Evolutionary conservation across 305 asterid species (phyloP).

Genomic region (Fraxinus baroniana): DNA sequence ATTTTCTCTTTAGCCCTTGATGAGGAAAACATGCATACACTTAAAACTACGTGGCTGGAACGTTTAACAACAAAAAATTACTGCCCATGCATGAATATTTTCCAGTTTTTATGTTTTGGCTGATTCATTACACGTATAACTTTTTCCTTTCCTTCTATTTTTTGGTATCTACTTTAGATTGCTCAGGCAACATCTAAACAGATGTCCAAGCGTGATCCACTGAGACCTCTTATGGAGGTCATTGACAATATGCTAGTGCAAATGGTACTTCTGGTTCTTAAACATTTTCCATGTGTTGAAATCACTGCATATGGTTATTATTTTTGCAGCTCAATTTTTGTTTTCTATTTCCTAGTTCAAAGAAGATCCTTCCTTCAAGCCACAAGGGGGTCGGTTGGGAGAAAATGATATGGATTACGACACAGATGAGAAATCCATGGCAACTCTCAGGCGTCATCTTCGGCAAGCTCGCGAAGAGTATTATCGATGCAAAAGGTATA

Average conservation of each 20-base stretch:
- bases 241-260: constrained; percentile 86
- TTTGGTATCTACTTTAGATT: constrained; percentile 50
- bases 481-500: constrained; percentile 87
- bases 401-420: constrained; percentile 99
- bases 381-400: constrained; percentile 97
- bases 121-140: constrained; percentile 8
- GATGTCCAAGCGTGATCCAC: constrained; percentile 96
- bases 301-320: constrained; percentile 19
- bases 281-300: constrained; percentile 12
- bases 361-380: constrained; percentile 96
- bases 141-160: not conserved
- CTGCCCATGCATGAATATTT: not conserved
- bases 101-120: not conserved
- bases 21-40: not conserved
- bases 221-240: constrained; percentile 87
- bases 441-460: constrained; percentile 90
- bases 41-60: not conserved
- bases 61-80: not conserved
- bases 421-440: constrained; percentile 98
- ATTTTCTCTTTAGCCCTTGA: not conserved
- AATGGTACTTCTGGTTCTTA: constrained; percentile 60
- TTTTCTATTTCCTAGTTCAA: constrained; percentile 51
- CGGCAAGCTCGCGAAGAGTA: constrained; percentile 94
- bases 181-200: constrained; percentile 99
- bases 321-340: constrained; percentile 23